Conservation (phyloP, 345 rosid genomes). For the Bruguiera sexangula region DNA sequence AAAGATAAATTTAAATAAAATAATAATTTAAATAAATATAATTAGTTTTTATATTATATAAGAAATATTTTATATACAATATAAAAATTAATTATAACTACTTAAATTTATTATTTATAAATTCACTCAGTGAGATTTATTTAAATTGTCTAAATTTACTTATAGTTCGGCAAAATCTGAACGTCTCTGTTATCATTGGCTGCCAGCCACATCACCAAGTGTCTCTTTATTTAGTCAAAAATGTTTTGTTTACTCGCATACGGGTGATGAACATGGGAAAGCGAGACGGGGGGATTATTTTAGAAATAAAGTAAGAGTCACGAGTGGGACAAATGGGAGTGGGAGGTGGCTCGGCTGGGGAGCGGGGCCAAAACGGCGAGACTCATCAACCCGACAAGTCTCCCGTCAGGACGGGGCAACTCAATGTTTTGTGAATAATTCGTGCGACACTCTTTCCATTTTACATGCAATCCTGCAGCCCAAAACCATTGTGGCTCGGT, state of each 20-base stretch:
- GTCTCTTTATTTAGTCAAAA: slow-evolving; percentile 28
- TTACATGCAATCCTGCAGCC: slow-evolving; percentile 15
- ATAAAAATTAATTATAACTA: too few relatives aligned
- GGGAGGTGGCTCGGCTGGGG: not conserved
- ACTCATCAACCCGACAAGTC: slow-evolving; percentile 46
- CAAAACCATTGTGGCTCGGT: slow-evolving; percentile 15
- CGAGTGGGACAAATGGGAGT: not conserved
- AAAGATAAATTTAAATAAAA: not conserved
- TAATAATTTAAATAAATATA: too few relatives aligned
- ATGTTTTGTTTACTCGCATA: not conserved
- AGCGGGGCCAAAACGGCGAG: not conserved
- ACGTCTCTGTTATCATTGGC: slow-evolving; percentile 27
- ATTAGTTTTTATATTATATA: too few relatives aligned
- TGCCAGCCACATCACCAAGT: slow-evolving; percentile 14
- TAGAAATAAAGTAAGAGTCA: not conserved
- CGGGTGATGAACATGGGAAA: not conserved
- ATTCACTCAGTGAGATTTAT: too few relatives aligned
- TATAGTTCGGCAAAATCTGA: slow-evolving; percentile 2
- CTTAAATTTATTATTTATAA: not conserved
- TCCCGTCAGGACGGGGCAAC: slow-evolving; percentile 39
- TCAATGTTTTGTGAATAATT: slow-evolving; percentile 30
- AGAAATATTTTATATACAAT: not conserved
- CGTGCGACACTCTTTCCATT: slow-evolving; percentile 19
- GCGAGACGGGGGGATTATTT: not conserved
- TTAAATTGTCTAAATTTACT: not conserved